Conservation (phyloP, 2,329 filamentous ascomycete genomes). For the Talaromyces sp. region DNA sequence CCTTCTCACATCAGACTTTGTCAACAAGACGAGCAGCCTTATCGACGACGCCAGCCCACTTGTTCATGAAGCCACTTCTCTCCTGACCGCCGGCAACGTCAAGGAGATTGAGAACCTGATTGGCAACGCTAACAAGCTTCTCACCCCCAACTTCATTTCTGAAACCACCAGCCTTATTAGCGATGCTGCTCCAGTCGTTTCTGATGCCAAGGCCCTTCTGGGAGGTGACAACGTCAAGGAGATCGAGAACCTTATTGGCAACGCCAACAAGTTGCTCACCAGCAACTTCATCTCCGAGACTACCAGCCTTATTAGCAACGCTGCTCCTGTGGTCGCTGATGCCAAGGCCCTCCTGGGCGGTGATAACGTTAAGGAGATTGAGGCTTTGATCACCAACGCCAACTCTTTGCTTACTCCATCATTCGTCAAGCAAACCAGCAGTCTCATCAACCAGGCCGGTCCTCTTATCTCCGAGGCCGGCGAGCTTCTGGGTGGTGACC, state of each 20-base stretch:
- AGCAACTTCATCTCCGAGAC: conserved; percentile 10
- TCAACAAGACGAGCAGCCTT: conserved; percentile 15
- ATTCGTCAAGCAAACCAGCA: conserved; percentile 15
- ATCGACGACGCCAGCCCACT: conserved; percentile 14
- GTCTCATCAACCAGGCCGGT: background rate
- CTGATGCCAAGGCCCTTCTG: conserved; percentile 12
- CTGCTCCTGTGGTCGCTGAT: conserved; percentile 20
- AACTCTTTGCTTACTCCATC: conserved; percentile 22
- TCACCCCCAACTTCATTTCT: conserved; percentile 18
- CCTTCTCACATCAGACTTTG: conserved; percentile 10
- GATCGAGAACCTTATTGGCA: conserved; percentile 10
- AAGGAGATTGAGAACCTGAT: conserved; percentile 16
- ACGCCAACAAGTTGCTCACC: conserved; percentile 15
- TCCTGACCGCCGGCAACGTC: conserved; percentile 22
- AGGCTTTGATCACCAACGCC: conserved; percentile 21
- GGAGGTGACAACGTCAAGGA: conserved; percentile 11
- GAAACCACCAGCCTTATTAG: conserved; percentile 11
- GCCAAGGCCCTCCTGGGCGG: conserved; percentile 22
- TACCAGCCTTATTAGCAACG: conserved; percentile 8
- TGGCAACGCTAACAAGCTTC: conserved; percentile 19
- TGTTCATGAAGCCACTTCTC: conserved; percentile 15
- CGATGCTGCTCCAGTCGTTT: conserved; percentile 16
- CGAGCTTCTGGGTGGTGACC: conserved; percentile 25
- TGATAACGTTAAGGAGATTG: conserved; percentile 21
- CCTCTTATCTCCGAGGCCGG: conserved; percentile 23